Evolutionary conservation across 208 protist species (phyloP).

Genomic region (Trypanosoma grayi): DNA sequence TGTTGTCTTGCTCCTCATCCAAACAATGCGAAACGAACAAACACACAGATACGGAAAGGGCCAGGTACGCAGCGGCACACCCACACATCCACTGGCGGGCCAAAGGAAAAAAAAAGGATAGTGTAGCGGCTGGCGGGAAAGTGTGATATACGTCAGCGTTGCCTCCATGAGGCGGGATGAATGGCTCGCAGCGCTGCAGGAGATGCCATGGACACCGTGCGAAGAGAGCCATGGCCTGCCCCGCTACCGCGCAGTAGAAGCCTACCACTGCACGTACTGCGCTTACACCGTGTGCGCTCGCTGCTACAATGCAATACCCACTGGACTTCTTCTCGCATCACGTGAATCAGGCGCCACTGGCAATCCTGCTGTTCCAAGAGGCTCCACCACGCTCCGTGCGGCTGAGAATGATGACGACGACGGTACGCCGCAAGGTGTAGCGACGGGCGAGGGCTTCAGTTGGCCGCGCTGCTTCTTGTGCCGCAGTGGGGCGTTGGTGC

Average conservation of each 20-base stretch:
- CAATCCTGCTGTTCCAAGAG: no score
- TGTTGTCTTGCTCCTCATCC: no score
- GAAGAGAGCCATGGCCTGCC: constrained; percentile 33
- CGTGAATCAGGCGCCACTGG: no score
- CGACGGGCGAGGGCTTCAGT: constrained; percentile 1
- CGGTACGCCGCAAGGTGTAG: neutral
- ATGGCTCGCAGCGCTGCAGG: constrained; percentile 18
- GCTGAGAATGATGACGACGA: neutral
- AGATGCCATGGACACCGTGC: constrained; percentile 38
- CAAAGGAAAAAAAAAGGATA: neutral
- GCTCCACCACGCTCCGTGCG: neutral
- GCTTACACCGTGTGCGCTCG: constrained; percentile 68
- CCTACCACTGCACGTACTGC: constrained; percentile 81
- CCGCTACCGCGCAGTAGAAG: constrained; percentile 61
- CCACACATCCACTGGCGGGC: no score
- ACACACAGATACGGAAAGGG: no score
- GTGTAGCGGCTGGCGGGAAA: no score
- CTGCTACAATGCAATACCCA: constrained; percentile 43
- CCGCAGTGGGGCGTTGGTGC: constrained; percentile 37
- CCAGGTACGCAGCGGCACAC: no score
- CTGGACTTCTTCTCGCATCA: constrained; percentile 20
- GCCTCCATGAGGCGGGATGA: constrained; percentile 18
- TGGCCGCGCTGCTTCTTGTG: constrained; percentile 63
- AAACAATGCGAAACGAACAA: no score
- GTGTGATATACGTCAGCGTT: no score